A percentile compares a stretch with the other conserved stretches of the same genome.
phyloP scores from a whole-genome alignment of 129 eudicot genomes.

The Sambucus nigra region DNA sequence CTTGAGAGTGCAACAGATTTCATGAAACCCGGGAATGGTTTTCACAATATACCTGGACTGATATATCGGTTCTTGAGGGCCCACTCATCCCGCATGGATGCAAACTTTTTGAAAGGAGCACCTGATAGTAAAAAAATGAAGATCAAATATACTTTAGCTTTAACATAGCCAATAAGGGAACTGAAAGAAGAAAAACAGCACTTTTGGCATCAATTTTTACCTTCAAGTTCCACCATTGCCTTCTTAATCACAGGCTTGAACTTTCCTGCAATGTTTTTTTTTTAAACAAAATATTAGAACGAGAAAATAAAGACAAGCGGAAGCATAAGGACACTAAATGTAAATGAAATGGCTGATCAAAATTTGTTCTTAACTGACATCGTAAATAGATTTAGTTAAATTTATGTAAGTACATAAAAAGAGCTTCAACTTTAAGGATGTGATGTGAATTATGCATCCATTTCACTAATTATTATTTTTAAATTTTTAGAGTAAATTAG shows the following conservation, averaged over 20 bases:
- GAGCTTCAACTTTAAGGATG: too few relatives aligned
- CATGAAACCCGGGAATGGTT: too few relatives aligned
- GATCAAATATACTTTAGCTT: not conserved
- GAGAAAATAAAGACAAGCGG: not conserved
- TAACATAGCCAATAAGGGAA: not conserved
- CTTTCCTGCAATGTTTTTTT: constrained; percentile 47
- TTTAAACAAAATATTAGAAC: constrained; percentile 7
- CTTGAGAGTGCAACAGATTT: too few relatives aligned
- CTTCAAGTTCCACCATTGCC: constrained; percentile 99
- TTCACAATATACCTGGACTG: constrained; percentile 66
- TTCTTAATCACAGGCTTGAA: constrained; percentile 96
- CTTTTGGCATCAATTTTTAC: constrained; percentile 19
- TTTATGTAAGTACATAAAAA: too few relatives aligned
- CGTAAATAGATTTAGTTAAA: too few relatives aligned
- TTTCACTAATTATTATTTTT: too few relatives aligned
- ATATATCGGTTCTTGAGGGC: constrained; percentile 62
- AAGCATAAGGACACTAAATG: not conserved
- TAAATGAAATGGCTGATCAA: not conserved
- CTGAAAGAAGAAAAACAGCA: too few relatives aligned
- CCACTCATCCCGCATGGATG: constrained; percentile 84
- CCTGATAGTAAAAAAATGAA: constrained; percentile 27
- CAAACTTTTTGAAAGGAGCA: constrained; percentile 87
- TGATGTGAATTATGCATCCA: too few relatives aligned
- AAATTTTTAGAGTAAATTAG: too few relatives aligned
- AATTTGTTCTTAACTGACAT: too few relatives aligned